Conservation (phyloP, 495 filamentous ascomycete genomes). For the Trichoderma orchidacearum region DNA sequence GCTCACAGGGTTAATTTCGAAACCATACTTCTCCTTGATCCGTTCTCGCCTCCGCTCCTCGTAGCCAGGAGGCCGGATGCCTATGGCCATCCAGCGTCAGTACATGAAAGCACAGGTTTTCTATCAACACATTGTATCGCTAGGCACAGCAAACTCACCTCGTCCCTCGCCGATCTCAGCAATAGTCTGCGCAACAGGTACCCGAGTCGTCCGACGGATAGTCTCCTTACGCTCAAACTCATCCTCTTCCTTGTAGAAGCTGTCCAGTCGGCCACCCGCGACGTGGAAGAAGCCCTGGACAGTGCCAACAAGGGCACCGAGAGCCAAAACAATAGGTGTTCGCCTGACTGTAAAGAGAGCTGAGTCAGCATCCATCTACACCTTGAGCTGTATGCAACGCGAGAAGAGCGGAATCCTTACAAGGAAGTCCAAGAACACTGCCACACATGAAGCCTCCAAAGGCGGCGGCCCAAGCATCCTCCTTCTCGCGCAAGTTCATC, state of each 20-base stretch:
- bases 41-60: conserved; percentile 72
- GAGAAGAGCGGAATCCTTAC: background rate
- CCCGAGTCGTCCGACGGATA: conserved; percentile 58
- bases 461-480: conserved; percentile 56
- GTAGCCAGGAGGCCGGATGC: conserved; percentile 73
- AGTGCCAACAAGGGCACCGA: conserved; percentile 51
- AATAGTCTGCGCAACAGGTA: conserved; percentile 71
- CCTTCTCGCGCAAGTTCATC: conserved; percentile 64
- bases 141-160: conserved; percentile 35
- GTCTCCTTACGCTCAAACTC: conserved; percentile 70
- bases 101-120: background rate
- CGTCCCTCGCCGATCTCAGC: conserved; percentile 77
- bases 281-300: conserved; percentile 59
- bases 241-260: conserved; percentile 47
- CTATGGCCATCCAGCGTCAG: conserved; percentile 24
- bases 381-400: background rate
- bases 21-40: conserved; percentile 80
- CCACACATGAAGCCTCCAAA: conserved; percentile 65
- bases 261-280: conserved; percentile 57
- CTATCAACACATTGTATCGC: conserved; percentile 13
- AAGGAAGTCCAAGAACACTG: conserved; percentile 44
- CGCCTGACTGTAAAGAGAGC: conserved; percentile 43
- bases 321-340: conserved; percentile 67
- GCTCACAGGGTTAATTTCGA: conserved; percentile 55
- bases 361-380: background rate